Evolutionary conservation across 1,139 yeast genomes (phyloP).

Genomic region (Candida sp.): DNA sequence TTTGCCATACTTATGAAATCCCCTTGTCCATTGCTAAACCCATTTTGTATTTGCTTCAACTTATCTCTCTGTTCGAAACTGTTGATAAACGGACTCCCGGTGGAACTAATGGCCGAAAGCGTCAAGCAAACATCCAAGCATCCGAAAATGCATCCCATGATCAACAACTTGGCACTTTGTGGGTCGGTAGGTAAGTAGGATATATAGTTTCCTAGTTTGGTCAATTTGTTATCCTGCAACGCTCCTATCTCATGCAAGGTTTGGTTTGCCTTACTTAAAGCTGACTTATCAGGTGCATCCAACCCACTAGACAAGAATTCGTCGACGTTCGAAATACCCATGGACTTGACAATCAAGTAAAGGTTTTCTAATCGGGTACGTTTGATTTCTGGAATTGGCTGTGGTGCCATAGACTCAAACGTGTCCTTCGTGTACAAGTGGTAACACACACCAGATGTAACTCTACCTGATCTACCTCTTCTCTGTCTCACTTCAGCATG

Average conservation of each 20-base stretch:
- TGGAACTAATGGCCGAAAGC: conserved; percentile 74
- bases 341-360: conserved; percentile 82
- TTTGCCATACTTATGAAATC: conserved; percentile 73
- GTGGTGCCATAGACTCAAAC: conserved; percentile 60
- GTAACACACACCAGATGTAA: conserved; percentile 79
- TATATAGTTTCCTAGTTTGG: conserved; percentile 82
- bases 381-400: conserved; percentile 89
- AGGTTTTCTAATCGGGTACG: conserved; percentile 84
- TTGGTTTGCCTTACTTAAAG: conserved; percentile 65
- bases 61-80: conserved; percentile 67
- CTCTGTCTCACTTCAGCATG: conserved; percentile 92
- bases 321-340: conserved; percentile 80
- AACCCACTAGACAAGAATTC: conserved; percentile 75
- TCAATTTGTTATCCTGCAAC: conserved; percentile 55
- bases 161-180: conserved; percentile 80
- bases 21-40: conserved; percentile 50
- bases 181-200: conserved; percentile 88
- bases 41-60: conserved; percentile 54
- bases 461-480: conserved; percentile 99
- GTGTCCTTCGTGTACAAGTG: conserved; percentile 74
- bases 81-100: conserved; percentile 74
- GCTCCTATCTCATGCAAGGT: conserved; percentile 78
- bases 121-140: conserved; percentile 79
- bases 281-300: conserved; percentile 73
- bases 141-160: conserved; percentile 82